Percentiles rank a stretch among this genome's conserved stretches.
Evolutionary conservation across 2,329 filamentous ascomycete species (phyloP).

Genomic region (Tolypocladium pustulatum): DNA sequence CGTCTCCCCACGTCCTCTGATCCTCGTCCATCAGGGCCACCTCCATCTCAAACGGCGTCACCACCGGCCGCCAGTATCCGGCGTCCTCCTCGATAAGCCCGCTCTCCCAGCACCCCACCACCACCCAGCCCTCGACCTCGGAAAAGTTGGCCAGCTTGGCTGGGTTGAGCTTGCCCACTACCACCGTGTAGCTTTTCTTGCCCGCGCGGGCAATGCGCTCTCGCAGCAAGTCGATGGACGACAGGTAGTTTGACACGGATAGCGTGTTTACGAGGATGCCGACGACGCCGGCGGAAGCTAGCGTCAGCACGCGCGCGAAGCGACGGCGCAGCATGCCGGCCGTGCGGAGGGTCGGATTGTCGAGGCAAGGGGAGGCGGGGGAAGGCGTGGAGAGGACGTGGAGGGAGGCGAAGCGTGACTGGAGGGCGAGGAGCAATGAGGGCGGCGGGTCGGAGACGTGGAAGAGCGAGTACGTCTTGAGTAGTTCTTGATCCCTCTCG

Average conservation of each 20-base stretch:
- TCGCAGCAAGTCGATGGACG: slow-evolving; percentile 66
- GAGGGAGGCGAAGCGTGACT: slow-evolving; percentile 68
- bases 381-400: slow-evolving; percentile 65
- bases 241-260: slow-evolving; percentile 80
- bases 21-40: slow-evolving; percentile 67
- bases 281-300: slow-evolving; percentile 73
- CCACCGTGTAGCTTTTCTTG: slow-evolving; percentile 93
- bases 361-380: slow-evolving; percentile 33
- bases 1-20: slow-evolving; percentile 71
- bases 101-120: slow-evolving; percentile 97
- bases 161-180: slow-evolving; percentile 91
- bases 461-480: slow-evolving; percentile 66
- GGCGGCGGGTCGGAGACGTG: slow-evolving; percentile 75
- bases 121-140: slow-evolving; percentile 92
- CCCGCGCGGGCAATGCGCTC: slow-evolving; percentile 64
- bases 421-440: slow-evolving; percentile 76
- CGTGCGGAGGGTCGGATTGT: slow-evolving; percentile 32
- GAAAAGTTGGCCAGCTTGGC: slow-evolving; percentile 95
- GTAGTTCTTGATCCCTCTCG: slow-evolving; percentile 27
- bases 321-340: slow-evolving; percentile 61
- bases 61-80: slow-evolving; percentile 77
- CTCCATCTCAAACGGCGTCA: slow-evolving; percentile 90
- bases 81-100: slow-evolving; percentile 74
- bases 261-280: slow-evolving; percentile 95
- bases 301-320: slow-evolving; percentile 74